Conservation (phyloP, 2,329 filamentous ascomycete species). For the Magnaporthiopsis rhizophila region DNA sequence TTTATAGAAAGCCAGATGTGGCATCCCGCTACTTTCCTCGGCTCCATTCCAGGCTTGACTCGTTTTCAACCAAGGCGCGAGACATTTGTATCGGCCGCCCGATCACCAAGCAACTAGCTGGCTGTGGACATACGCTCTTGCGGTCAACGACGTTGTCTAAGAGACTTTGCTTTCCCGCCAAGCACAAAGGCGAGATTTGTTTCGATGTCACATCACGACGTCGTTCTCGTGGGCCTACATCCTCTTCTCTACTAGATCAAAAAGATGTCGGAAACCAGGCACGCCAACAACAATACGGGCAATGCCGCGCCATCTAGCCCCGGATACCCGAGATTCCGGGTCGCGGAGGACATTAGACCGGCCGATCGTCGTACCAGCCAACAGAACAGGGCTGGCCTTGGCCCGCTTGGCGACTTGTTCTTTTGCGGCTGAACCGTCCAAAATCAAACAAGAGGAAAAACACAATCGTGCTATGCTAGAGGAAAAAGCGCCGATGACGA, state of each 20-base stretch:
- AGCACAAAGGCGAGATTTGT: too few relatives aligned
- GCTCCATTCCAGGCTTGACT: too few relatives aligned
- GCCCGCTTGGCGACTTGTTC: background rate
- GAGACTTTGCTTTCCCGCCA: too few relatives aligned
- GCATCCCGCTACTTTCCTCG: background rate
- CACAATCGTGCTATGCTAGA: background rate
- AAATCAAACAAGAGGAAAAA: background rate
- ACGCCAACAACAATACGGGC: background rate
- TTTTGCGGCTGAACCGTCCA: background rate
- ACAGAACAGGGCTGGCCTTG: too few relatives aligned
- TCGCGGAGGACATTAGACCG: background rate
- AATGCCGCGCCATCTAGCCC: background rate
- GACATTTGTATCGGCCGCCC: background rate
- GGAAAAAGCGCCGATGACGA: background rate
- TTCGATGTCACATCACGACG: too few relatives aligned
- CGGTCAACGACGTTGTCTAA: too few relatives aligned
- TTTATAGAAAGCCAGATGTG: background rate
- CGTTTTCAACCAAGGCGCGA: background rate
- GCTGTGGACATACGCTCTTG: too few relatives aligned
- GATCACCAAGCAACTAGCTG: too few relatives aligned
- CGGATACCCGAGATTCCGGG: background rate
- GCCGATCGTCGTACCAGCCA: background rate
- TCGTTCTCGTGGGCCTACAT: too few relatives aligned
- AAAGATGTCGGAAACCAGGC: background rate
- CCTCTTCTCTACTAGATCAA: background rate